A percentile compares a stretch with the other conserved stretches of the same genome.
Evolutionary conservation across 139 green algal genomes (phyloP).

Genomic region (Desmodesmus armatus): DNA sequence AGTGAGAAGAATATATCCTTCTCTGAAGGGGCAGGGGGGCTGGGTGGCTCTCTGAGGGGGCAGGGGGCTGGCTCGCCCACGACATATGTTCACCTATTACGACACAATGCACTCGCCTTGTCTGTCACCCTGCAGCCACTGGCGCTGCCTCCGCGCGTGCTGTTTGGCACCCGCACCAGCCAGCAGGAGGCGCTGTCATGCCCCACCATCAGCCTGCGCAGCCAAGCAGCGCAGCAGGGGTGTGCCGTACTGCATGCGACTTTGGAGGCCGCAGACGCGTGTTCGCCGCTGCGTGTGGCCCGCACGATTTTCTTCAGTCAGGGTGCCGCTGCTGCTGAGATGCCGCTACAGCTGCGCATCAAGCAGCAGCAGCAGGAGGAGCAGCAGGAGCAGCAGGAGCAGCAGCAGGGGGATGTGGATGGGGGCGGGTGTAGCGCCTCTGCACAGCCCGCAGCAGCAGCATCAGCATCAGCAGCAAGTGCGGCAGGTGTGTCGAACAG

Average conservation of each 20-base stretch:
- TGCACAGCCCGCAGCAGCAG: too few species aligned
- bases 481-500: too few species aligned
- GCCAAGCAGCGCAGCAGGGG: neutral
- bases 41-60: too few species aligned
- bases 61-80: too few species aligned
- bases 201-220: neutral
- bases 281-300: conserved; percentile 25
- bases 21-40: too few species aligned
- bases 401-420: neutral
- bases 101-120: too few species aligned
- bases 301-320: conserved; percentile 37
- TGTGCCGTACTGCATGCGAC: conserved; percentile 27
- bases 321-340: conserved; percentile 3
- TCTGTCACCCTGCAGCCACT: conserved; percentile 31
- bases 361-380: neutral
- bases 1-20: too few species aligned
- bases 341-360: neutral
- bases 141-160: conserved; percentile 19
- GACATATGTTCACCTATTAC: too few species aligned
- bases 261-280: conserved; percentile 24
- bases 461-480: too few species aligned
- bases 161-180: conserved; percentile 30
- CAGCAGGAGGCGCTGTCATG: neutral
- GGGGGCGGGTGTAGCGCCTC: neutral
- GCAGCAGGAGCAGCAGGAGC: neutral